These are phyloP conservation scores for Selaginella tamariscina DNA, from an alignment of 75 land plant species.

Conservation along the genomic window DNA sequence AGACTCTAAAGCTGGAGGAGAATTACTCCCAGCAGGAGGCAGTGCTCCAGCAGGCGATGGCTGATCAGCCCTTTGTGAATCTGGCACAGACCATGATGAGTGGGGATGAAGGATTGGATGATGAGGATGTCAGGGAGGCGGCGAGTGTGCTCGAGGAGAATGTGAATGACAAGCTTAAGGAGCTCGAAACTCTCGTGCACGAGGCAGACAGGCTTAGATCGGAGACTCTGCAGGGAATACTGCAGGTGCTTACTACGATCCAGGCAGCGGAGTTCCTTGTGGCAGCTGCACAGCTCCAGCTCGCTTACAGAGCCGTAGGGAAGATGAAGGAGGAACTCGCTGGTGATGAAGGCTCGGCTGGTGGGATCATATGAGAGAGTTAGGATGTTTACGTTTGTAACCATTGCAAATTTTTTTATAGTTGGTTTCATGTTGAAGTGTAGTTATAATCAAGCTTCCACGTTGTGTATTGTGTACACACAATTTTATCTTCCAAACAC, in stretches of 20 bases:
- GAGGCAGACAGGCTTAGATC: slow-evolving; percentile 41
- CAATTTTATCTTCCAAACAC: too few relatives aligned
- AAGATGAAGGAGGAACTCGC: too few relatives aligned
- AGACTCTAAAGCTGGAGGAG: slow-evolving; percentile 4
- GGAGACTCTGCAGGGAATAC: slow-evolving; percentile 29
- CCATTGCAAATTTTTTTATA: too few relatives aligned
- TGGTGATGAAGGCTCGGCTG: too few relatives aligned
- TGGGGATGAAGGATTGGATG: neutral
- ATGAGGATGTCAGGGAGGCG: neutral
- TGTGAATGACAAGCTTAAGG: slow-evolving; percentile 27
- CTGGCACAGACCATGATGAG: neutral
- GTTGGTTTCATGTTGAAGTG: too few relatives aligned
- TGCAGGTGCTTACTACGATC: slow-evolving; percentile 27
- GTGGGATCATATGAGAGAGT: too few relatives aligned
- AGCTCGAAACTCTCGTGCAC: slow-evolving; percentile 20
- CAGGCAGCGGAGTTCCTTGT: slow-evolving; percentile 46
- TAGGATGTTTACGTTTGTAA: too few relatives aligned
- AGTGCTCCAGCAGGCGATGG: slow-evolving; percentile 3
- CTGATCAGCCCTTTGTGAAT: slow-evolving; percentile 6
- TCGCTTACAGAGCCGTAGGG: slow-evolving; percentile 49
- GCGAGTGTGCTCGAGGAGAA: too few relatives aligned
- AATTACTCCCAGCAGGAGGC: neutral
- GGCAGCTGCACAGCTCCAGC: slow-evolving; percentile 52
- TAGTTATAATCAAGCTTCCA: too few relatives aligned
- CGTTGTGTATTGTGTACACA: too few relatives aligned